phyloP scores from a whole-genome alignment of 163 green algal genomes.

The Scenedesmus sp. region DNA sequence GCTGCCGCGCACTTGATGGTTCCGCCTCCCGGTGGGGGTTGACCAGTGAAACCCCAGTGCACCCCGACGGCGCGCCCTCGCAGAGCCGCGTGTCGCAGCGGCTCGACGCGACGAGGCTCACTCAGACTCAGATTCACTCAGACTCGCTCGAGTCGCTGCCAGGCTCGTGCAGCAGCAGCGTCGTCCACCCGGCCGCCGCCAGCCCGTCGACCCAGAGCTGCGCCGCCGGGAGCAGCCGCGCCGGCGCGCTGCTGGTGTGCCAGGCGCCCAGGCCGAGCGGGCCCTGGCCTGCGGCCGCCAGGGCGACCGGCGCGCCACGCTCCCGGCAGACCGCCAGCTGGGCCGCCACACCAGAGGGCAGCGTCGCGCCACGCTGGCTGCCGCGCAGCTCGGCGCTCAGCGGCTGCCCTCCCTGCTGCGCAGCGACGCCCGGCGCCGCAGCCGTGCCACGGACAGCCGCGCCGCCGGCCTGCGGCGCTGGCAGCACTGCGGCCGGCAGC shows the following conservation, averaged over 20 bases:
- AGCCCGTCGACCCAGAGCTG: not conserved
- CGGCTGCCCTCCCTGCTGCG: not conserved
- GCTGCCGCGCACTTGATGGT: too few species aligned
- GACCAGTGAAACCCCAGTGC: too few species aligned
- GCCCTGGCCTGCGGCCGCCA: not conserved
- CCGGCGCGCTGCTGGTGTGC: not conserved
- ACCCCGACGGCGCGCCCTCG: too few species aligned
- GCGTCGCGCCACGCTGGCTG: not conserved
- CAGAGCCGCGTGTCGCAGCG: too few species aligned
- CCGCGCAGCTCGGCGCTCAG: not conserved
- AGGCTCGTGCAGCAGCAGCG: too few species aligned
- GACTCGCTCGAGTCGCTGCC: too few species aligned
- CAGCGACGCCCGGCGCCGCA: not conserved
- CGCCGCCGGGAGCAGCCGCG: constrained; percentile 3
- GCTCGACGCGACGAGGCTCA: too few species aligned
- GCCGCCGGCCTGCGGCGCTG: not conserved
- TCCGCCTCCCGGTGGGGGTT: too few species aligned
- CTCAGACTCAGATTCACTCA: too few species aligned
- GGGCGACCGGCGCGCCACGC: not conserved
- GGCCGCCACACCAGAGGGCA: not conserved
- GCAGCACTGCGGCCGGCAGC: constrained; percentile 17
- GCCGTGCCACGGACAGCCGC: too few species aligned
- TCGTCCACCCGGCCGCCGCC: constrained; percentile 2
- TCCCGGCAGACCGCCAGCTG: not conserved
- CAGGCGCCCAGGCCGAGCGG: not conserved